phyloP scores from a whole-genome alignment of 164 flowering plant genomes.

The Protea cynaroides region DNA sequence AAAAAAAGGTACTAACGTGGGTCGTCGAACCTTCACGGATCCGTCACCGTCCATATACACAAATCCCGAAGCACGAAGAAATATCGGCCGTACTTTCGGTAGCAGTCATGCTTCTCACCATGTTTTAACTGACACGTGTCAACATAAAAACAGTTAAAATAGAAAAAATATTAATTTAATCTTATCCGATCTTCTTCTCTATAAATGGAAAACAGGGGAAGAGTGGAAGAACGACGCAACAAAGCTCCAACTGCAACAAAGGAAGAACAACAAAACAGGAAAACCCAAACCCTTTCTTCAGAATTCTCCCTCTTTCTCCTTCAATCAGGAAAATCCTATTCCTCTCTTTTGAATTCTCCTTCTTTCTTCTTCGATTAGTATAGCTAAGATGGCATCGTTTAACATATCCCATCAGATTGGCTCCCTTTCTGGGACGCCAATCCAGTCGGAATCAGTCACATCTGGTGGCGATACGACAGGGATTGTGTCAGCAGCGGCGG shows the following conservation, averaged over 20 bases:
- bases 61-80: too few species aligned
- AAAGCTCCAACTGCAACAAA: neutral
- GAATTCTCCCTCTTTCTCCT: neutral
- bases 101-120: neutral
- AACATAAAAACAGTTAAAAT: neutral
- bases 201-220: too few species aligned
- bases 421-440: slow-evolving; percentile 38
- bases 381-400: slow-evolving; percentile 44
- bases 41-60: too few species aligned
- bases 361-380: neutral
- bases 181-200: neutral
- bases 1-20: too few species aligned
- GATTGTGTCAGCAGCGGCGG: slow-evolving; percentile 21
- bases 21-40: too few species aligned
- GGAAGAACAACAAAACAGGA: neutral
- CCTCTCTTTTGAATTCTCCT: neutral
- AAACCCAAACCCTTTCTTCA: too few species aligned
- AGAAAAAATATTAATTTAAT: neutral
- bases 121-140: neutral
- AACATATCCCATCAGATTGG: slow-evolving; percentile 51
- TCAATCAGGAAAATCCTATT: too few species aligned
- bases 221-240: neutral
- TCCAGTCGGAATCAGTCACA: slow-evolving; percentile 18
- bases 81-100: too few species aligned
- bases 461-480: slow-evolving; percentile 18